phyloP scores from a whole-genome alignment of 805 yeast species.

The Starmerella powellii region DNA sequence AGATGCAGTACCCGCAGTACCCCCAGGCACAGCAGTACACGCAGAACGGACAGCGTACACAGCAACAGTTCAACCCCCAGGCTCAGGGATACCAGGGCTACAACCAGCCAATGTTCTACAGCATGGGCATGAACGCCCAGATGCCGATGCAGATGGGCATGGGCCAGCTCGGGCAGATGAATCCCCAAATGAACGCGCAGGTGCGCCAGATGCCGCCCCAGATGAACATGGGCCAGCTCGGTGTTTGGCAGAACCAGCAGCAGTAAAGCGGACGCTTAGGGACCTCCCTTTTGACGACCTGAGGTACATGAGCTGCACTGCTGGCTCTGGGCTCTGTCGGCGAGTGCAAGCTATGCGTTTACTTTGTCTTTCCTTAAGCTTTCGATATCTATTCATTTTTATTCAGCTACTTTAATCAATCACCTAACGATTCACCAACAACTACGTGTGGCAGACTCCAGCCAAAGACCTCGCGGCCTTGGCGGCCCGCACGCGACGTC shows the following conservation, averaged over 20 bases:
- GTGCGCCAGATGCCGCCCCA: slow-evolving; percentile 21
- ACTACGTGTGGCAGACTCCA: no score
- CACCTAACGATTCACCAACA: not conserved
- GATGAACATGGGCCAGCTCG: slow-evolving; percentile 21
- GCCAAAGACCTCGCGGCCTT: no score
- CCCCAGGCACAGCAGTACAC: slow-evolving; percentile 21
- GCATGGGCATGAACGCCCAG: slow-evolving; percentile 20
- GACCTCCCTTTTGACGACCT: not conserved
- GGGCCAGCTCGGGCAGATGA: slow-evolving; percentile 19
- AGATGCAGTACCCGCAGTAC: slow-evolving; percentile 22
- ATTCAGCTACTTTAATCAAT: not conserved
- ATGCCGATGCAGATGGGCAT: slow-evolving; percentile 20
- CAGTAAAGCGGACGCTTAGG: slow-evolving; percentile 6
- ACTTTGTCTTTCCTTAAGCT: not conserved
- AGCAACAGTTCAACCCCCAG: slow-evolving; percentile 18
- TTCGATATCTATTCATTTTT: not conserved
- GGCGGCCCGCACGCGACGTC: no score
- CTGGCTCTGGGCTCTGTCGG: no score
- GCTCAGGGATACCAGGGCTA: slow-evolving; percentile 15
- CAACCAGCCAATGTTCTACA: slow-evolving; percentile 20
- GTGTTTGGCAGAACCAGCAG: slow-evolving; percentile 22
- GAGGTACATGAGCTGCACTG: no score
- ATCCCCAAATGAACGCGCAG: slow-evolving; percentile 18
- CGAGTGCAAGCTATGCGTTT: no score
- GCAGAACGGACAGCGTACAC: slow-evolving; percentile 15